Conservation (phyloP, 176 grass and related monocot genomes). For the Hordeum vulgare region MorexV3_pseudomolecules_assembly NC_058521.1:103959784-103960283, state of each 20-base stretch:
- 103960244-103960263: conserved; percentile 99
- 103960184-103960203: not conserved
- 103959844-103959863: not conserved
- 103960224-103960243: conserved; percentile 39
- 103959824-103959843: not conserved
- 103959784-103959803: not conserved
- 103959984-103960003: not conserved
- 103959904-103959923: conserved; percentile 12
- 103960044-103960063: not conserved
- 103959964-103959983: conserved; percentile 1
- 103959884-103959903: not conserved
- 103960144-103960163: not conserved
- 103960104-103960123: not conserved
- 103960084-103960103: not conserved
- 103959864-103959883: not conserved
- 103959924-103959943: not conserved
- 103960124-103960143: not conserved
- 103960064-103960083: conserved; percentile 10
- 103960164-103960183: not conserved
- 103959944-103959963: not conserved
- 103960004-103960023: conserved; percentile 15
- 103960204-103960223: not conserved
- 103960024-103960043: not conserved
- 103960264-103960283: conserved; percentile 41
- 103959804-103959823: not conserved